phyloP scores from a whole-genome alignment of 2,329 filamentous ascomycete genomes.

The Paraphaeosphaeria minitans region DNA sequence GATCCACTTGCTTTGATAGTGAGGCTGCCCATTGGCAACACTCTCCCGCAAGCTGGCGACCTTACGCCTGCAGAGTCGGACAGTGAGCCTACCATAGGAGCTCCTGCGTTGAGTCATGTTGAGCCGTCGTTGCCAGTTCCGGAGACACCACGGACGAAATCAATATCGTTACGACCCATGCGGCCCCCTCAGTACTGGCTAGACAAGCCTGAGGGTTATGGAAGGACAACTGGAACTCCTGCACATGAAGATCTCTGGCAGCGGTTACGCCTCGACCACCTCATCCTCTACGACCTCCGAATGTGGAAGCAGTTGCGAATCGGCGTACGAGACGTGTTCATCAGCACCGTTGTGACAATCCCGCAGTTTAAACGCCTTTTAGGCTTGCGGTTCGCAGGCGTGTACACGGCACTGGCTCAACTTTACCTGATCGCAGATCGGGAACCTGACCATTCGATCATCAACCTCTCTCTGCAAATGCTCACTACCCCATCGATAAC shows the following conservation, averaged over 20 bases:
- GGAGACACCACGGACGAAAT: slow-evolving; percentile 68
- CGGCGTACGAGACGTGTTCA: slow-evolving; percentile 89
- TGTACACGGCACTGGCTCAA: slow-evolving; percentile 93
- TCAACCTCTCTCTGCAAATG: slow-evolving; percentile 96
- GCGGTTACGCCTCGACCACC: slow-evolving; percentile 87
- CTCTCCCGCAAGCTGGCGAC: slow-evolving; percentile 51
- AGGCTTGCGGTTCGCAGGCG: slow-evolving; percentile 87
- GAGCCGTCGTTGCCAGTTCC: slow-evolving; percentile 76
- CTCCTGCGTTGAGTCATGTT: slow-evolving; percentile 67
- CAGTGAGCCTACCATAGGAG: slow-evolving; percentile 63
- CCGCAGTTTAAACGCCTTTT: slow-evolving; percentile 95
- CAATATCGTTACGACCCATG: slow-evolving; percentile 56
- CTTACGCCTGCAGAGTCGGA: slow-evolving; percentile 75
- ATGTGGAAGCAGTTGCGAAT: slow-evolving; percentile 97
- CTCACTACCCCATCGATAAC: slow-evolving; percentile 96
- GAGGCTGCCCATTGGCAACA: slow-evolving; percentile 71
- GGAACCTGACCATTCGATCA: slow-evolving; percentile 97
- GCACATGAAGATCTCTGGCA: slow-evolving; percentile 87
- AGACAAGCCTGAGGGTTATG: slow-evolving; percentile 74
- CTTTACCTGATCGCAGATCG: slow-evolving; percentile 94
- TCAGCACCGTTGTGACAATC: slow-evolving; percentile 93
- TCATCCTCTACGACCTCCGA: slow-evolving; percentile 90
- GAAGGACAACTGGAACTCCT: slow-evolving; percentile 65
- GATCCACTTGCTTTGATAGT: slow-evolving; percentile 77
- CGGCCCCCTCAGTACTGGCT: slow-evolving; percentile 83